These are phyloP conservation scores for Punctularia strigosozonata DNA, from an alignment of 768 basidiomycete species.

Conservation along the genomic window DNA sequence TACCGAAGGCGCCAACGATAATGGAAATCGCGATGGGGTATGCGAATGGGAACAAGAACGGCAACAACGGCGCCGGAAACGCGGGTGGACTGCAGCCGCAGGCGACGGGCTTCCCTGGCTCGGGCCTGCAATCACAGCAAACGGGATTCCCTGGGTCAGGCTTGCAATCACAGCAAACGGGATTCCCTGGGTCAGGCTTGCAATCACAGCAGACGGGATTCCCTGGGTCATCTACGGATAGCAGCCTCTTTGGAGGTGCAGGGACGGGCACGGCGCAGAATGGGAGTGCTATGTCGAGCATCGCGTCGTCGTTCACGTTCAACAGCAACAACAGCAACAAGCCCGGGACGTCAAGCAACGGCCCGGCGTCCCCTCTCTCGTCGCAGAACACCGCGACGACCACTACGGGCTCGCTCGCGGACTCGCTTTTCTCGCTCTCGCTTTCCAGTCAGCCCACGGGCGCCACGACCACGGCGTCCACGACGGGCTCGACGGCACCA, in stretches of 20 bases:
- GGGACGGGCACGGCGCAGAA: background rate
- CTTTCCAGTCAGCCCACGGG: slow-evolving; percentile 43
- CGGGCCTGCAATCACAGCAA: background rate
- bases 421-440: slow-evolving; percentile 34
- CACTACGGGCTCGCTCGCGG: slow-evolving; percentile 32
- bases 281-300: slow-evolving; percentile 46
- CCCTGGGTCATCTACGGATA: slow-evolving; percentile 3
- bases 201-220: slow-evolving; percentile 7
- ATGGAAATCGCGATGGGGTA: slow-evolving; percentile 62
- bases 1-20: slow-evolving; percentile 71
- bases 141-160: slow-evolving; percentile 6
- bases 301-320: slow-evolving; percentile 66
- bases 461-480: slow-evolving; percentile 19
- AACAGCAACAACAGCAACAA: slow-evolving; percentile 20
- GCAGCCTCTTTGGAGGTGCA: background rate
- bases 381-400: slow-evolving; percentile 16
- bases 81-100: background rate
- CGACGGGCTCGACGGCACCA: slow-evolving; percentile 19
- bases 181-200: slow-evolving; percentile 4
- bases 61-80: slow-evolving; percentile 1
- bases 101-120: slow-evolving; percentile 7
- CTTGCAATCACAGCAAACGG: slow-evolving; percentile 5
- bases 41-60: background rate
- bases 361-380: slow-evolving; percentile 7
- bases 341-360: background rate